These are phyloP conservation scores for Wickerhamiella occidentalis DNA, from an alignment of 805 yeast species.

Conservation along the genomic window DNA sequence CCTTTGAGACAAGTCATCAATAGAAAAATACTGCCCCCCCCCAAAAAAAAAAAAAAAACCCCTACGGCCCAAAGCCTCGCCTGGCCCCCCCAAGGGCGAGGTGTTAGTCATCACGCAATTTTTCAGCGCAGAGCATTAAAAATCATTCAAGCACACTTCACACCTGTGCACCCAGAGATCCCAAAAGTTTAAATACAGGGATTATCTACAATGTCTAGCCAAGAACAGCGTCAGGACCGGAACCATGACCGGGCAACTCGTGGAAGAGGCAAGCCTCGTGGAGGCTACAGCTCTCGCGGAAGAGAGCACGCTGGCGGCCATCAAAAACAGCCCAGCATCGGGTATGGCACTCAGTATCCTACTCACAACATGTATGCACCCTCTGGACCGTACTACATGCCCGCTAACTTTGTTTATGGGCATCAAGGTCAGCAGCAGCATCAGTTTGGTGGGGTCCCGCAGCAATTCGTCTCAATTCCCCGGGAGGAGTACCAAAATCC, in stretches of 20 bases:
- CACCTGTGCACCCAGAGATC: conserved; percentile 6
- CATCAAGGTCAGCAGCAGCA: not conserved
- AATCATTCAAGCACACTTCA: conserved; percentile 7
- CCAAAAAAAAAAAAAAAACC: not conserved
- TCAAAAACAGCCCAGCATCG: conserved; percentile 3
- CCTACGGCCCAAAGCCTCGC: too few species aligned
- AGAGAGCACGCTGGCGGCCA: conserved; percentile 7
- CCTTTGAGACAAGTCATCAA: not conserved
- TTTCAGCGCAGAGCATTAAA: conserved; percentile 6
- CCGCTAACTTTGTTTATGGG: not conserved
- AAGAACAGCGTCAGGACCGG: conserved; percentile 11
- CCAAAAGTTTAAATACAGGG: conserved; percentile 3
- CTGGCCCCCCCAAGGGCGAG: too few species aligned
- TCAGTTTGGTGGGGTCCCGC: not conserved
- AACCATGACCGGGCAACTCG: conserved; percentile 7
- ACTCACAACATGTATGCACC: not conserved
- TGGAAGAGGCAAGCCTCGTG: conserved; percentile 10
- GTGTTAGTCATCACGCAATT: conserved; percentile 2
- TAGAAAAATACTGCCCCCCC: not conserved
- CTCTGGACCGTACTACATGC: conserved; percentile 7
- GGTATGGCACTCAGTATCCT: not conserved
- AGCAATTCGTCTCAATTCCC: not conserved
- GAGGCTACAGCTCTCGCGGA: not conserved
- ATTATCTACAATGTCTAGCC: conserved; percentile 7
- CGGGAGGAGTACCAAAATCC: not conserved